These are phyloP conservation scores for Trichosanthes cucumerina DNA, from an alignment of 306 rosid species.

Conservation along the genomic window DNA sequence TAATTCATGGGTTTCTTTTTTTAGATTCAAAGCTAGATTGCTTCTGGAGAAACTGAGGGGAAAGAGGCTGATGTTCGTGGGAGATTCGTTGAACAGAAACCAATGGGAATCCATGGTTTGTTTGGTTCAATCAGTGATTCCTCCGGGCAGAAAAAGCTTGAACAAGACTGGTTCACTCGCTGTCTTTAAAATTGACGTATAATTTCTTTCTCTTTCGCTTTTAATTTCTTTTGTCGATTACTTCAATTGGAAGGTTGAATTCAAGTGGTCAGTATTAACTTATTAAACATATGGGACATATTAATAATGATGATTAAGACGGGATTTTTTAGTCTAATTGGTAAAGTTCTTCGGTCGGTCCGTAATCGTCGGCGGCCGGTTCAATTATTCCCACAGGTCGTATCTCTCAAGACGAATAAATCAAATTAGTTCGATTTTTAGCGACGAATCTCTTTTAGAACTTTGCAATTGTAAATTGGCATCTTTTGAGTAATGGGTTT, in stretches of 20 bases:
- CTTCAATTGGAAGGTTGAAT: not conserved
- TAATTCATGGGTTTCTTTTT: not conserved
- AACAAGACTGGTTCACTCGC: conserved; percentile 61
- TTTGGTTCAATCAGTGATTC: conserved; percentile 62
- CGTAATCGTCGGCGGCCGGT: not conserved
- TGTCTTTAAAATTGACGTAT: conserved; percentile 64
- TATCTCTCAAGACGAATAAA: not conserved
- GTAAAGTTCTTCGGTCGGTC: not conserved
- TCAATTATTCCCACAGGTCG: not conserved
- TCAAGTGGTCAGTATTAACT: not conserved
- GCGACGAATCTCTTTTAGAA: not conserved
- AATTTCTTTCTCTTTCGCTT: not conserved
- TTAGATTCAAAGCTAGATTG: conserved; percentile 72
- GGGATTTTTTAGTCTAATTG: not conserved
- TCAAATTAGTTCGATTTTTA: not conserved
- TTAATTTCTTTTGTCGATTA: not conserved
- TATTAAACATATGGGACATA: not conserved
- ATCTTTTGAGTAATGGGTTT: not conserved
- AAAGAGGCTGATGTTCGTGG: conserved; percentile 97
- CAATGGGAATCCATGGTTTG: conserved; percentile 99
- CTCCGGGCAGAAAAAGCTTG: conserved; percentile 57
- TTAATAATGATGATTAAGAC: not conserved
- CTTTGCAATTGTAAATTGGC: not conserved
- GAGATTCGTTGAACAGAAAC: conserved; percentile 88
- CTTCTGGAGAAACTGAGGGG: conserved; percentile 80